Conservation (phyloP, 345 rosid species). For the Eutrema yunnanense region DNA sequence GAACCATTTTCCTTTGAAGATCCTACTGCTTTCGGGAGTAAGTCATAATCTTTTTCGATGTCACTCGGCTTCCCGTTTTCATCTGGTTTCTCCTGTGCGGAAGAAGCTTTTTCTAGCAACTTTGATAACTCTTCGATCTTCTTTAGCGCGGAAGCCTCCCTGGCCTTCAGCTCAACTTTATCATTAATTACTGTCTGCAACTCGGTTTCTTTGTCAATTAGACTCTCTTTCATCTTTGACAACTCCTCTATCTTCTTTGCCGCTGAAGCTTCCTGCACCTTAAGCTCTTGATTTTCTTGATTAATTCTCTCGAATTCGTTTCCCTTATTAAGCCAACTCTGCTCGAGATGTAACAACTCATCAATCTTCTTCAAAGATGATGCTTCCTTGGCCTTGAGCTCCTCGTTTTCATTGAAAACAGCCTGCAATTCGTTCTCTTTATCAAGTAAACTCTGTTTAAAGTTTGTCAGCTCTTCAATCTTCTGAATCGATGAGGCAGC, state of each 20-base stretch:
- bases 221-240: constrained; percentile 46
- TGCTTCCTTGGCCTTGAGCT: constrained; percentile 38
- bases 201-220: constrained; percentile 72
- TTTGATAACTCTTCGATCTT: constrained; percentile 21
- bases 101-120: constrained; percentile 17
- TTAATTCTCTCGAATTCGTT: background rate
- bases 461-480: constrained; percentile 61
- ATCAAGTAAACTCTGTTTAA: constrained; percentile 20
- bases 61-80: constrained; percentile 33
- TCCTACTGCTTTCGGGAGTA: constrained; percentile 67
- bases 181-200: constrained; percentile 30
- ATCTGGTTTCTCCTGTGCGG: constrained; percentile 17
- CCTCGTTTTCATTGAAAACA: constrained; percentile 56
- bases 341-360: constrained; percentile 25
- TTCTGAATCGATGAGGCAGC: constrained; percentile 36
- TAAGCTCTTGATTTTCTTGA: constrained; percentile 21
- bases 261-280: constrained; percentile 12
- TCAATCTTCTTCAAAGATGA: constrained; percentile 22
- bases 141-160: constrained; percentile 57
- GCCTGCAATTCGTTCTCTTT: constrained; percentile 15
- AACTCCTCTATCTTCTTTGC: constrained; percentile 27
- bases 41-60: constrained; percentile 64
- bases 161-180: constrained; percentile 21
- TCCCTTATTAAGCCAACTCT: constrained; percentile 15
- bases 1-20: constrained; percentile 75